phyloP scores from a whole-genome alignment of 176 grass and related monocot species.

The Hordeum marinum region DNA sequence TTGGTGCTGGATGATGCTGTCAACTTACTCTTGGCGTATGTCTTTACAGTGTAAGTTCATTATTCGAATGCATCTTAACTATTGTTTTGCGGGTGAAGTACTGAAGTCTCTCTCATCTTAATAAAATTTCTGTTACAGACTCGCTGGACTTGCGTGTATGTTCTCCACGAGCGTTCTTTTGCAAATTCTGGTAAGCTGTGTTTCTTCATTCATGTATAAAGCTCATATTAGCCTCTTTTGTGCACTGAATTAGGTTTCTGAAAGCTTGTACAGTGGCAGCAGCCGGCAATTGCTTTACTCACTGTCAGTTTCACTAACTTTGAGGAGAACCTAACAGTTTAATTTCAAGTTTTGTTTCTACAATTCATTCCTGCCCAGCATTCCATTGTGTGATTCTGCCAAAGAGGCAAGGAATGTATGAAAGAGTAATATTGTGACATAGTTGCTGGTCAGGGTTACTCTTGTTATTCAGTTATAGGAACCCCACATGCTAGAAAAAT shows the following conservation, averaged over 20 bases:
- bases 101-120: neutral
- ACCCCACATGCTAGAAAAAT: neutral
- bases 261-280: neutral
- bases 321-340: neutral
- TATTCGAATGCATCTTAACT: neutral
- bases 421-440: neutral
- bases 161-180: slow-evolving; percentile 89
- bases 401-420: neutral
- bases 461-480: neutral
- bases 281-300: neutral
- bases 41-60: slow-evolving; percentile 31
- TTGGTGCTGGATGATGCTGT: slow-evolving; percentile 18
- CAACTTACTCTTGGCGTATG: neutral
- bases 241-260: neutral
- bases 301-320: neutral
- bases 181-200: slow-evolving; percentile 74
- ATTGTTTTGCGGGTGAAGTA: neutral
- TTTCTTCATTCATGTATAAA: neutral
- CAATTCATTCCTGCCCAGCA: neutral
- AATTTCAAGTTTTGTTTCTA: neutral
- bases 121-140: slow-evolving; percentile 41
- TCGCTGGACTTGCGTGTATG: slow-evolving; percentile 95
- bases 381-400: neutral
- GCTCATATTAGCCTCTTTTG: neutral
- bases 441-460: neutral